Evolutionary conservation across 2,329 filamentous ascomycete species (phyloP).

Genomic region (Dactylonectria macrodidyma): DNA sequence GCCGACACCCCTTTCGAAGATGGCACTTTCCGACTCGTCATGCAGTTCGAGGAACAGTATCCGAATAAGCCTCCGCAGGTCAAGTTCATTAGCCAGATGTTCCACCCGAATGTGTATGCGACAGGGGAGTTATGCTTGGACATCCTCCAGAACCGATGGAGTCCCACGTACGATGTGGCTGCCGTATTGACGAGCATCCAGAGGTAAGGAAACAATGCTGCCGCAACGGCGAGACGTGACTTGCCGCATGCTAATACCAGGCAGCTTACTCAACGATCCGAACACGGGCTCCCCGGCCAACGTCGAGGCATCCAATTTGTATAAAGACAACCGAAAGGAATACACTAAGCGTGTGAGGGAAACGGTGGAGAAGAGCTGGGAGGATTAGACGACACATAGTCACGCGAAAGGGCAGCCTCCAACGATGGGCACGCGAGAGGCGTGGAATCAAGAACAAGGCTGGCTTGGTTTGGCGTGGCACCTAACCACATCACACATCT

Average conservation of each 20-base stretch:
- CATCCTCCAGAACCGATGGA: constrained; percentile 98
- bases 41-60: constrained; percentile 99
- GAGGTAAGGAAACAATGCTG: constrained; percentile 70
- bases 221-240: neutral
- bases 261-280: constrained; percentile 93
- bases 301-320: constrained; percentile 96
- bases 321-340: constrained; percentile 98
- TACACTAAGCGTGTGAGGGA: constrained; percentile 96
- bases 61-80: constrained; percentile 98
- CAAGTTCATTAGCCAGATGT: constrained; percentile 99
- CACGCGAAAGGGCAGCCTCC: constrained; percentile 10
- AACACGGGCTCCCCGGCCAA: constrained; percentile 99
- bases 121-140: constrained; percentile 97
- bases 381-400: constrained; percentile 71
- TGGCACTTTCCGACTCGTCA: constrained; percentile 96
- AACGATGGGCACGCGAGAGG: constrained; percentile 23
- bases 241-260: constrained; percentile 46
- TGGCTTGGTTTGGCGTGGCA: constrained; percentile 16
- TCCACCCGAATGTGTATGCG: constrained; percentile 98
- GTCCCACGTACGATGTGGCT: constrained; percentile 97
- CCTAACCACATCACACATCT: constrained; percentile 7
- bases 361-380: constrained; percentile 99
- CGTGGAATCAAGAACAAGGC: constrained; percentile 2
- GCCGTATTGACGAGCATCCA: constrained; percentile 98
- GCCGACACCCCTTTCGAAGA: constrained; percentile 98